Evolutionary conservation across 2,329 filamentous ascomycete species (phyloP), one percentile per base, ranked within the genome.

Genomic region (Thielaviopsis euricoi): DNA sequence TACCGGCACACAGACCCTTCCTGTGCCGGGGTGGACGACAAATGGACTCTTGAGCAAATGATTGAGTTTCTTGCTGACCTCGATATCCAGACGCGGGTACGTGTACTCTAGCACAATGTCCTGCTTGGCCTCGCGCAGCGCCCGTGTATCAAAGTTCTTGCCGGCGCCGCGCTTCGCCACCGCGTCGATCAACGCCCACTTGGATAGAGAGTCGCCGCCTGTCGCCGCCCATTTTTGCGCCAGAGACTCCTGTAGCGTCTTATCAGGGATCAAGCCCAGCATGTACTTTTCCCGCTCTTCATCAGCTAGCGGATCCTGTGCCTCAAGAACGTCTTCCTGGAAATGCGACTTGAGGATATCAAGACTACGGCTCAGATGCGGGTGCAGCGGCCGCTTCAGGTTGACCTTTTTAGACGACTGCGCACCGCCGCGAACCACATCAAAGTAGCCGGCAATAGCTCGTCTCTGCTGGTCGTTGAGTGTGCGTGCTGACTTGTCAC

Each of bases 31-130:
- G 68, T 98, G 93, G 43, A 98, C 85, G 61, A 96, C 91, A 67
- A 98, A 98, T 0, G 93, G 93, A 62, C 85, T 90, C 70, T 98
- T 98, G 64, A 98, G 83, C 77, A 98, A 81, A 78, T 98, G 93
- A 73, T 96, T 97, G 59, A 95, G 81, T 69, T 96, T 95, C 76
- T 97, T 97, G 67, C 87, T 93, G 68, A 98, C 93, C 70, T 95
- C 89, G 61, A 93, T 90, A 75, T 98, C 93, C 57, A 98, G 86
- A 46, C 93, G 85, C 2, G 93, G 93, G 70, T 98, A 98, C 6
- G 93, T 96, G 72, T 98, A 97, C 71, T 98, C 93, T 29, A 98
- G 80, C 3, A 97, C 84, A 61, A 98, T 87, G 67, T 97, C 93
- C 69, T 96, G 89, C 72, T 96, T 97, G 22, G 89, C 89, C 65